Percentiles rank a stretch among this genome's conserved stretches.
These are phyloP conservation scores for Entomortierella parvispora DNA, from an alignment of 192 early-diverging fungal genomes.

Conservation along the genomic window DNA sequence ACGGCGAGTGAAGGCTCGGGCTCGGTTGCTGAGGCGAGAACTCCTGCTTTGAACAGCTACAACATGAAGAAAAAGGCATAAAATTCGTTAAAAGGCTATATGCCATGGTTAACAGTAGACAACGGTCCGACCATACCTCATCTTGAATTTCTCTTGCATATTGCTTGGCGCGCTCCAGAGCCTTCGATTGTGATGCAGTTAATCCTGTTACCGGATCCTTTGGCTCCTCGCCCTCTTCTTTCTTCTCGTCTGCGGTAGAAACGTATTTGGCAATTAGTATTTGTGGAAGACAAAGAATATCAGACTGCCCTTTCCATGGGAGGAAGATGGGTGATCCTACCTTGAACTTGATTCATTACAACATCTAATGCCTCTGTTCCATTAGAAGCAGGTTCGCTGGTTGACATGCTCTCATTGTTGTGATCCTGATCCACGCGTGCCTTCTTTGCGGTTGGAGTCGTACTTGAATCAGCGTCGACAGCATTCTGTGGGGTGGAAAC, in stretches of 20 bases:
- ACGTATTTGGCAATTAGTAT: neutral
- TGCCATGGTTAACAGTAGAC: neutral
- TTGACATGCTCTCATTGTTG: neutral
- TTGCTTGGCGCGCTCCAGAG: conserved; percentile 36
- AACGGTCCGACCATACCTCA: conserved; percentile 4
- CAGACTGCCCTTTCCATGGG: no score
- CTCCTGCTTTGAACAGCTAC: conserved; percentile 31
- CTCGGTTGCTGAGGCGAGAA: conserved; percentile 23
- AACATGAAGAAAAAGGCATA: neutral
- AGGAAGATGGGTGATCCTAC: neutral
- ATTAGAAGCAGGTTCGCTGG: neutral
- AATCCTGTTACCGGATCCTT: conserved; percentile 30
- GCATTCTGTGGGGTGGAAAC: neutral
- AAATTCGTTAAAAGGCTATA: neutral
- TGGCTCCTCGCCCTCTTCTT: neutral
- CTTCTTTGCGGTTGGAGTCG: conserved; percentile 8
- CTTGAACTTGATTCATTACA: neutral
- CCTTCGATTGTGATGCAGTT: conserved; percentile 11
- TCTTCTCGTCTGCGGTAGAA: neutral
- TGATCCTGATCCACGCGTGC: conserved; percentile 18
- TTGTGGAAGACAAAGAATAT: no score
- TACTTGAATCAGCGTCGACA: neutral
- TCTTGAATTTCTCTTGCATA: conserved; percentile 40
- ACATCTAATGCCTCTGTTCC: neutral
- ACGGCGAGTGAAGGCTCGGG: conserved; percentile 41